A percentile compares a stretch with the other conserved stretches of the same genome.
Evolutionary conservation across 176 grass and related monocot species (phyloP).

Genomic region (Eremochloa ophiuroides): DNA sequence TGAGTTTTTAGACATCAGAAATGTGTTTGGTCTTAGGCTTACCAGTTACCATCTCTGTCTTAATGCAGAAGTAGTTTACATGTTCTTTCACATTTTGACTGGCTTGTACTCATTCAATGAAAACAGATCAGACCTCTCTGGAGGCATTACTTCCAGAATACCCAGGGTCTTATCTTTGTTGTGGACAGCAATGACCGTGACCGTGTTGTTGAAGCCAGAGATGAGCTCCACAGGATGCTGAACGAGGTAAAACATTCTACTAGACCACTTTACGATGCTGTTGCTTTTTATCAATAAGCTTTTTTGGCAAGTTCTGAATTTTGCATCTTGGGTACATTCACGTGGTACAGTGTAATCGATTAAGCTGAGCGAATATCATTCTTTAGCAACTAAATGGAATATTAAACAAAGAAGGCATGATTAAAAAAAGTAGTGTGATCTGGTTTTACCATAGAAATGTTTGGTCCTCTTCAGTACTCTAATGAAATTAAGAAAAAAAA

Average conservation of each 20-base stretch:
- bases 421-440: too few species aligned
- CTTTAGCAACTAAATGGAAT: background rate
- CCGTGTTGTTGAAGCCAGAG: constrained; percentile 42
- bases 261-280: background rate
- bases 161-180: constrained; percentile 46
- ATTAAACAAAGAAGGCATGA: too few species aligned
- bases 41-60: background rate
- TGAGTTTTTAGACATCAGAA: background rate
- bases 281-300: background rate
- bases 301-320: background rate
- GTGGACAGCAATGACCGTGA: constrained; percentile 38
- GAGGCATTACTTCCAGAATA: constrained; percentile 52
- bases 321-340: background rate
- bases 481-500: background rate
- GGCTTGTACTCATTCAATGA: background rate
- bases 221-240: constrained; percentile 47
- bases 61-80: background rate
- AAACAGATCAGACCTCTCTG: constrained; percentile 44
- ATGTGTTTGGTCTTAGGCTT: background rate
- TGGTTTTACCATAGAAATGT: too few species aligned
- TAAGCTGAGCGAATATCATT: too few species aligned
- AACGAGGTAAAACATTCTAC: constrained; percentile 12
- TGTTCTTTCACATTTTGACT: background rate
- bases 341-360: background rate
- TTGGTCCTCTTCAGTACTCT: background rate